Percentiles rank a stretch among this genome's conserved stretches.
phyloP scores from a whole-genome alignment of 169 alveolate genomes.

The Babesia caballi region DNA sequence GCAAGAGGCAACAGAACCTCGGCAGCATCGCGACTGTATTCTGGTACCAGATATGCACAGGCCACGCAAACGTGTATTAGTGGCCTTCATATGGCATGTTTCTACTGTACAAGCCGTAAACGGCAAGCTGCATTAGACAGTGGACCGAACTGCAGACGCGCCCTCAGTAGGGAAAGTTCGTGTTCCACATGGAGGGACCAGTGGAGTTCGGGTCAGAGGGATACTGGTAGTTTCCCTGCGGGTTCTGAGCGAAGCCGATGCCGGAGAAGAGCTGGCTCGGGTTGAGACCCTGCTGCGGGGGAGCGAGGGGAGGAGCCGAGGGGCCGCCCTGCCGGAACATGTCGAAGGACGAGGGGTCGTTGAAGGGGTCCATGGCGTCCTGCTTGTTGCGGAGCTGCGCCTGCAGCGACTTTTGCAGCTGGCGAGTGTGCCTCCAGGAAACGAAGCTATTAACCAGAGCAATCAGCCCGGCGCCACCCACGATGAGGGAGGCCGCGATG shows the following conservation, averaged over 20 bases:
- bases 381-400: constrained; percentile 30
- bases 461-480: constrained; percentile 13
- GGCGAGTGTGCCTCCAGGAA: background rate
- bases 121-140: background rate
- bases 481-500: constrained; percentile 11
- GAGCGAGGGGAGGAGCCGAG: background rate
- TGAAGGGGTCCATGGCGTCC: constrained; percentile 6
- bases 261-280: constrained; percentile 59
- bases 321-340: background rate
- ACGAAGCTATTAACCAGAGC: background rate
- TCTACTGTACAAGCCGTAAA: too few relatives aligned
- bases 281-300: constrained; percentile 32
- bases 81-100: too few relatives aligned
- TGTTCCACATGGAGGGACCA: constrained; percentile 63
- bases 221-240: constrained; percentile 2
- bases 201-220: background rate
- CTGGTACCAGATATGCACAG: too few relatives aligned
- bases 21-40: too few relatives aligned
- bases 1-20: too few relatives aligned
- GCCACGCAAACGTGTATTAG: too few relatives aligned
- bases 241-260: constrained; percentile 38
- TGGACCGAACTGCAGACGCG: background rate
- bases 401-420: constrained; percentile 8
- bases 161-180: constrained; percentile 9
- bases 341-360: constrained; percentile 13